Evolutionary conservation across 257 asterid species (phyloP).

Genomic region (Salvia hispanica): DNA sequence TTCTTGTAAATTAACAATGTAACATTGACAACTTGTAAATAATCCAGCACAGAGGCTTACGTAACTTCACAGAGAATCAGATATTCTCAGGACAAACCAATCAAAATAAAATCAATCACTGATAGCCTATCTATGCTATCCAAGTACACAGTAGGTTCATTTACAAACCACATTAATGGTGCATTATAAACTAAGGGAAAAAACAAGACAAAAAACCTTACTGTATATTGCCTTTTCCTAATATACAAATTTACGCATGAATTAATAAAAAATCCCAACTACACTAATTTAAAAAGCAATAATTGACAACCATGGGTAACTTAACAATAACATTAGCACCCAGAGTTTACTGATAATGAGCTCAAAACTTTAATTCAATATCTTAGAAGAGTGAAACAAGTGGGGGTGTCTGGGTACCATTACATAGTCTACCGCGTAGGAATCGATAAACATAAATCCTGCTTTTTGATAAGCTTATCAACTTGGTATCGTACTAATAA

Average conservation of each 20-base stretch:
- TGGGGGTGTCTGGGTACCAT: slow-evolving; percentile 12
- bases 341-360: slow-evolving; percentile 12
- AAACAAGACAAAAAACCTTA: not conserved
- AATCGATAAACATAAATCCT: not conserved
- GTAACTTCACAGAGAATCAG: slow-evolving; percentile 27
- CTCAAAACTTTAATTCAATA: slow-evolving; percentile 19
- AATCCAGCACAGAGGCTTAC: slow-evolving; percentile 5
- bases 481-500: not conserved
- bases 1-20: slow-evolving; percentile 14
- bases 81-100: slow-evolving; percentile 24
- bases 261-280: not conserved
- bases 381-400: not conserved
- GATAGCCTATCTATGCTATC: slow-evolving; percentile 1
- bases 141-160: not conserved
- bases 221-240: not conserved
- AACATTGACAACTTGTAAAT: slow-evolving; percentile 15
- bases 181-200: slow-evolving; percentile 12
- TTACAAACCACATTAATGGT: not conserved
- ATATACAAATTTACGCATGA: not conserved
- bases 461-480: slow-evolving; percentile 10
- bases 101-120: slow-evolving; percentile 15
- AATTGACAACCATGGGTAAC: slow-evolving; percentile 2
- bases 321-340: slow-evolving; percentile 1
- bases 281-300: slow-evolving; percentile 5
- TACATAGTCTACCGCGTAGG: not conserved